Conservation (phyloP, 371 early-diverging fungal genomes). For the Apophysomyces variabilis region DNA sequence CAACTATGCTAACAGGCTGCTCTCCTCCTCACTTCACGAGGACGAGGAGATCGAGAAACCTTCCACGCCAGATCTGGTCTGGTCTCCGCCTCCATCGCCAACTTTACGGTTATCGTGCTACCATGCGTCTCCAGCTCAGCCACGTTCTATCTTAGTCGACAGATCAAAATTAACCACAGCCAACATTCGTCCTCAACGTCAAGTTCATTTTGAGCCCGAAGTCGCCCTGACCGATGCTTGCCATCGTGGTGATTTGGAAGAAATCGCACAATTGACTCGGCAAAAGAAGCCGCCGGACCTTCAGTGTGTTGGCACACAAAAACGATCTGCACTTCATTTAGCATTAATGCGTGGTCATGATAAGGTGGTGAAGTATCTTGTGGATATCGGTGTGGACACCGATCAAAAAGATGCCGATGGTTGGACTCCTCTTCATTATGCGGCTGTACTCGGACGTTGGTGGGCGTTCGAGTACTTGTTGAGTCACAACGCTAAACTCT, state of each 20-base stretch:
- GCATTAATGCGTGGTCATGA: constrained; percentile 43
- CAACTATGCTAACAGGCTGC: background rate
- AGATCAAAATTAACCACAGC: background rate
- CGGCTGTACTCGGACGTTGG: constrained; percentile 49
- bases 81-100: constrained; percentile 10
- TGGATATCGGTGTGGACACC: constrained; percentile 29
- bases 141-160: background rate
- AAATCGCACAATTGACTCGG: background rate
- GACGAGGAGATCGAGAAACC: background rate
- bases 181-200: constrained; percentile 6
- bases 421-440: constrained; percentile 56
- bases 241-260: constrained; percentile 36
- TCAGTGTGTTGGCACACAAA: background rate
- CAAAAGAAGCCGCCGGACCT: background rate
- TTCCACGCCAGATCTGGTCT: constrained; percentile 5
- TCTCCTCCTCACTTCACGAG: background rate
- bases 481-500: constrained; percentile 29
- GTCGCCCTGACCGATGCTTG: constrained; percentile 44
- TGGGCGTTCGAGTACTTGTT: constrained; percentile 34
- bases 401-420: constrained; percentile 46
- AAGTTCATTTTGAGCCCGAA: constrained; percentile 44
- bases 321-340: constrained; percentile 28
- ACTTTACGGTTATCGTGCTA: background rate
- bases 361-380: constrained; percentile 30
- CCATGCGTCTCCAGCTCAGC: constrained; percentile 10